Evolutionary conservation across 1,284 basidiomycete species (phyloP), one percentile per base, ranked within the genome.

Genomic region (Puccinia novopanici): DNA sequence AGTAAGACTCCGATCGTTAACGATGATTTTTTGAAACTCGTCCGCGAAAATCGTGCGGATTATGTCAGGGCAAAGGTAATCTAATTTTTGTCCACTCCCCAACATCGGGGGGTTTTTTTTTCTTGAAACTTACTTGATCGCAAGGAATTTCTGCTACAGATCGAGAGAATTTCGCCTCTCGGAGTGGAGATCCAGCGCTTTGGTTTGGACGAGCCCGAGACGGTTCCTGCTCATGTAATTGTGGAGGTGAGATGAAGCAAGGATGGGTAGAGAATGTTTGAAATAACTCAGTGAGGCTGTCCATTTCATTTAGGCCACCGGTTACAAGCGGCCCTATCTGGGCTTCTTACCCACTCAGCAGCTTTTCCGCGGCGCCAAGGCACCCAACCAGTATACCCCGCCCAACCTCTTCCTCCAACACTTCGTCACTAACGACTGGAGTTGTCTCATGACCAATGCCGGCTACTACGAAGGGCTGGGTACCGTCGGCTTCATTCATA

Each of bases 1-100:
- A 45, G 65, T 6, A 70, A 79, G 24, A 79, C 76, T 30, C 76
- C 76, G 24, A 79, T 79, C 55, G 76, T 79, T 67, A 79, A 79
- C 40, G 65, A 42, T 19, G 67, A 70, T 3, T 79, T 79, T 37
- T 72, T 79, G 24, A 54, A 71, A 71, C 68, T 70, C 12, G 76
- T 71, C 12, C 76, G 76, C 24, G 37, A 54, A 34, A 55, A 54
- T 19, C 65, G 54, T 12, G 76, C 76, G 10, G 54, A 70, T 59
- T 79, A 79, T 52, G 55, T 79, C n/a, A 30, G 76, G 50, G 76
- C 65, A 5, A 45, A 34, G 34, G 34, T 34, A 34, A 2, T 34
- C 34, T 34, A 34, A 34, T 34, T 34, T 34, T 34, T 34, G 34
- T 34, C 34, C 34, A 34, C 34, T 34, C 4, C 34, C 34, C 34